Evolutionary conservation across 2,329 filamentous ascomycete species (phyloP), one percentile per base, ranked within the genome.

Genomic region (Aspergillus candidus): DNA sequence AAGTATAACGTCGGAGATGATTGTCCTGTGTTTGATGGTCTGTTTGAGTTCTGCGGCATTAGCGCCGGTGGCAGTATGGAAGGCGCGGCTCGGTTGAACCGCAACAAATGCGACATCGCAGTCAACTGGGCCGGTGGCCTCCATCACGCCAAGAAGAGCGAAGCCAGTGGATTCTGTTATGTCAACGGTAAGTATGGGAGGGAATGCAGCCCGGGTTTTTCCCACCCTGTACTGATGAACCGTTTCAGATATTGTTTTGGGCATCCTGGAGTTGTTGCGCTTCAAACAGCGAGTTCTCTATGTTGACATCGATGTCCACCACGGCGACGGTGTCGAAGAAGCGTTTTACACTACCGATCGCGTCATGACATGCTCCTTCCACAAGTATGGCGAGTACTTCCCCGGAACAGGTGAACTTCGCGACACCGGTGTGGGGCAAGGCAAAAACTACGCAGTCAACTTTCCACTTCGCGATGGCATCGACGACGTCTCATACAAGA

Each of bases 161-260:
- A 95, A 70, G 91, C 93, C 0, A 93, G 87, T 37, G 93, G 93
- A 0, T 98, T 98, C 67, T 98, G 93, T 70, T 98, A 98, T 68
- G 91, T 97, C 71, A 98, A 98, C 67, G 91, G 66, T 70, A 59
- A 48, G 56, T 40, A n/a, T 27, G 11, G 13, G 8, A 31, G 15
- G n/a, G 11, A 17, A 13, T 27, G 30, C 30, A 12, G 31, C n/a
- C 14, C n/a, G 22, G 11, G 22, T 4, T 10, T 13, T 37, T 40
- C n/a, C 8, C 35, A 7, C 31, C 17, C 3, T 35, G n/a, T 2
- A 37, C 30, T 31, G 7, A 49, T 61, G 44, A 61, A 44, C 11
- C 15, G 36, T 10, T 30, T 14, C 53, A 80, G 80, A 83, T 56
- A 83, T 83, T 54, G 80, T 83, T 13, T 74, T 83, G 31, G 80